phyloP scores from a whole-genome alignment of 148 eudicot species.

The Hydrangea macrophylla region DNA sequence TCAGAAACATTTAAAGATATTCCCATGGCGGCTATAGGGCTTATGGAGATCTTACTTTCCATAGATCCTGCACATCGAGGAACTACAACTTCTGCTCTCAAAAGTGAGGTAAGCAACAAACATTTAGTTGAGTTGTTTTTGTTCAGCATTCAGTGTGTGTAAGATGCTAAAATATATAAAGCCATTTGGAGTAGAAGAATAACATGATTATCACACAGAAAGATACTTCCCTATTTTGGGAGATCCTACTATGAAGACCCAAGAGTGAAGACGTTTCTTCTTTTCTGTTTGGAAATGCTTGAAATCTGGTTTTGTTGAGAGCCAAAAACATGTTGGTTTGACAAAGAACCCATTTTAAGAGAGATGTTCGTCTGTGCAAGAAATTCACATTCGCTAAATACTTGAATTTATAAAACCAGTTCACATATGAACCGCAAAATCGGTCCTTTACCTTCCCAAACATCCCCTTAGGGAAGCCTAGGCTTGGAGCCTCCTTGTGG shows the following conservation, averaged over 20 bases:
- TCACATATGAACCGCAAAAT: too few species aligned
- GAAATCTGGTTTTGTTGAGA: too few species aligned
- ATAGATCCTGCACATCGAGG: slow-evolving; percentile 75
- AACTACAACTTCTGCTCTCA: slow-evolving; percentile 70
- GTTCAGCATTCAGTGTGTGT: background rate
- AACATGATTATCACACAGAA: background rate
- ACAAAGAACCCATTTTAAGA: too few species aligned
- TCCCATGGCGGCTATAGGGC: slow-evolving; percentile 53
- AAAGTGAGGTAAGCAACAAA: slow-evolving; percentile 53
- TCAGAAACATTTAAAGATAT: slow-evolving; percentile 66
- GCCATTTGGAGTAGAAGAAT: background rate
- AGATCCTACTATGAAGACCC: too few species aligned
- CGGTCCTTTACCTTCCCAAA: background rate
- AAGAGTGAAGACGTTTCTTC: too few species aligned
- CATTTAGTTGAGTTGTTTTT: background rate
- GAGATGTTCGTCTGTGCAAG: too few species aligned
- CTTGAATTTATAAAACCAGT: too few species aligned
- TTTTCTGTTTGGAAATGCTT: too few species aligned
- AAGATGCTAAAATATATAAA: too few species aligned
- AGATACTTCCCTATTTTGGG: background rate
- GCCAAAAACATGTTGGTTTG: too few species aligned
- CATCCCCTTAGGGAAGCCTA: background rate
- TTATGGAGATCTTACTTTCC: slow-evolving; percentile 76
- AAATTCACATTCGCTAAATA: too few species aligned
- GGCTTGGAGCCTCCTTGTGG: background rate